Evolutionary conservation across 2,329 filamentous ascomycete genomes (phyloP), one percentile per base, ranked within the genome.

Genomic region (Coleophoma cylindrospora): DNA sequence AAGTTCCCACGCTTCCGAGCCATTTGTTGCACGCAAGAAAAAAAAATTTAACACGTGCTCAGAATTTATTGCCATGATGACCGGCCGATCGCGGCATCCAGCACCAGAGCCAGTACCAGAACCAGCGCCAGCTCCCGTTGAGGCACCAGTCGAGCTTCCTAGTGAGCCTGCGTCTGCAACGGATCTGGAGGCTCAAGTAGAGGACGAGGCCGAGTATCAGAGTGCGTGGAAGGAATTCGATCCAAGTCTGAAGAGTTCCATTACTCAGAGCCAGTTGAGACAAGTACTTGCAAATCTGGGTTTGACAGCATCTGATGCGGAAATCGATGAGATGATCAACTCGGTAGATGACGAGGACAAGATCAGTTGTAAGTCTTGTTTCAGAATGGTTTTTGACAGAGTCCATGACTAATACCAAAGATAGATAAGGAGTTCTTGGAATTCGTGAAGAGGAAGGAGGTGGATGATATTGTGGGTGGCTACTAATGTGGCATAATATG

Each of bases 1-100:
- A 5, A 41, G 54, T 14, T 8, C 6, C 36, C 5, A 34, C 22
- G 15, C 1, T 19, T 9, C n/a, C 14, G 4, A 14, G 27, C 14
- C 6, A 14, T 15, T 14, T 12, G 19, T 13, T 27, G 19, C 19
- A 22, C n/a, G 21, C 9, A 8, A 8, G 27, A 10, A 27, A 27
- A 10, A 27, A 19, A 3, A 19, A 19, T 21, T 22, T 41, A n/a
- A 43, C 40, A 41, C 33, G 19, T 14, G 4, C 27, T 32, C 40
- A 70, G 68, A 70, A 51, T 71, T 70, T 52, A 70, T 70, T 55
- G 64, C 66, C 9, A 71, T 71, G 68, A 71, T 70, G 69, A 70
- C 68, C 0, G 68, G 68, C 14, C 64, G 67, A 47, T 58, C 41
- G 9, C 41, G 41, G 62, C 2, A 63, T 55, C 57, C 61, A 40